Conservation (phyloP, 106 monocot species). For the Amphibolis antarctica region DNA sequence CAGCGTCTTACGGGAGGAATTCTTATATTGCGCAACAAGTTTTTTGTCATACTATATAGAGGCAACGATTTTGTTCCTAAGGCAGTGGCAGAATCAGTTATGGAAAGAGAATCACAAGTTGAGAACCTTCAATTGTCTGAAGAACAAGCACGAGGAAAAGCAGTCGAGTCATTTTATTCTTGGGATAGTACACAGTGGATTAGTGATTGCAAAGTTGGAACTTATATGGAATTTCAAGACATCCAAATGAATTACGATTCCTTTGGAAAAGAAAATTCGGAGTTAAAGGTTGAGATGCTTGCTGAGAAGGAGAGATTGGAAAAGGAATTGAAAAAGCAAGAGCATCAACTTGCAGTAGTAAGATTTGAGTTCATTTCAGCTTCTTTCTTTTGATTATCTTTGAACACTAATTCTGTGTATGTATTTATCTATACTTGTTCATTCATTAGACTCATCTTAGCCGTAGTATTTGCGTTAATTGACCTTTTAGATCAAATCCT, state of each 20-base stretch:
- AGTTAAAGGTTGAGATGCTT: slow-evolving; percentile 26
- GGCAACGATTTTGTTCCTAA: slow-evolving; percentile 83
- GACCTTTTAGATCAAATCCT: not conserved
- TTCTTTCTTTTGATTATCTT: slow-evolving; percentile 4
- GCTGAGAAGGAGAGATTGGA: slow-evolving; percentile 50
- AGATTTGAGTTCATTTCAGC: slow-evolving; percentile 6
- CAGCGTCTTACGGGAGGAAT: slow-evolving; percentile 93
- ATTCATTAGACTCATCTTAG: not conserved
- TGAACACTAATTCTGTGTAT: not conserved
- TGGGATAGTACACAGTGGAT: slow-evolving; percentile 5
- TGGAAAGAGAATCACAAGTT: slow-evolving; percentile 54
- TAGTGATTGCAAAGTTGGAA: slow-evolving; percentile 27
- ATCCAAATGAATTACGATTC: slow-evolving; percentile 27
- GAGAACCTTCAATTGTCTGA: slow-evolving; percentile 41
- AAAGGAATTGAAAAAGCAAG: slow-evolving; percentile 55
- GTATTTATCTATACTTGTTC: not conserved
- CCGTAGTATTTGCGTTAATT: not conserved
- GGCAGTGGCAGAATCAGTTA: slow-evolving; percentile 41
- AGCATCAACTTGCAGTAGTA: slow-evolving; percentile 63
- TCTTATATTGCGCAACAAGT: slow-evolving; percentile 84
- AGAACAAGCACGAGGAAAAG: slow-evolving; percentile 58
- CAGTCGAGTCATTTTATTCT: slow-evolving; percentile 9
- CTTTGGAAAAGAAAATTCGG: slow-evolving; percentile 3
- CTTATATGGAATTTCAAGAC: slow-evolving; percentile 50
- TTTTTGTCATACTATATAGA: slow-evolving; percentile 76